Percentiles rank a stretch among this genome's conserved stretches.
Conservation (phyloP, 352 stramenopile species). For the Pythium aquatile region DNA sequence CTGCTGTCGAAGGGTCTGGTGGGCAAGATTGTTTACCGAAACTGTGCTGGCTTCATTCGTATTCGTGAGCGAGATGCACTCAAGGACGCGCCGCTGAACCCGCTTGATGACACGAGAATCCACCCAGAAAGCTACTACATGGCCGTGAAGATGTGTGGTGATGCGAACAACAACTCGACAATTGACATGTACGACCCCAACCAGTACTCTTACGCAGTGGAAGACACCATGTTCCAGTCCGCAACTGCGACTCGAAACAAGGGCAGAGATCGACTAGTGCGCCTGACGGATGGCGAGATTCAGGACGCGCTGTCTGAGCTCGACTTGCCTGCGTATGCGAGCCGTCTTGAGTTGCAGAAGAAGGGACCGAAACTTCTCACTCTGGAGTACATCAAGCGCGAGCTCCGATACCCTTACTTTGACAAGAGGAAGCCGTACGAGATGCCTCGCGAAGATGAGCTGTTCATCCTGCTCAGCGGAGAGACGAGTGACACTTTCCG, state of each 20-base stretch:
- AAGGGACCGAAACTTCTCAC: constrained; percentile 87
- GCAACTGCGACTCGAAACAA: constrained; percentile 64
- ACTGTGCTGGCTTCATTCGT: constrained; percentile 84
- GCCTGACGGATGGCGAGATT: constrained; percentile 68
- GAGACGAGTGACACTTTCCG: constrained; percentile 81
- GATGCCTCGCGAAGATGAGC: constrained; percentile 77
- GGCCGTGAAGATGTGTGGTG: constrained; percentile 89
- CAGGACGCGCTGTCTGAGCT: constrained; percentile 85
- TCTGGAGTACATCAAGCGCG: constrained; percentile 87
- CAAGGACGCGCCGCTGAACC: constrained; percentile 82
- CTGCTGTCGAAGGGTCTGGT: constrained; percentile 81
- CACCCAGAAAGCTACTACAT: constrained; percentile 91
- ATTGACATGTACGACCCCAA: constrained; percentile 92
- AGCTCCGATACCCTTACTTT: constrained; percentile 89
- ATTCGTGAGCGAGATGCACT: constrained; percentile 86
- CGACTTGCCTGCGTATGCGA: constrained; percentile 84
- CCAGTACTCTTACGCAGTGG: constrained; percentile 88
- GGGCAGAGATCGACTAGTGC: constrained; percentile 21
- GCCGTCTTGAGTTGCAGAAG: constrained; percentile 85
- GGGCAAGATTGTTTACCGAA: constrained; percentile 86
- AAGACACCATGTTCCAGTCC: constrained; percentile 91
- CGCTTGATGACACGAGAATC: constrained; percentile 85
- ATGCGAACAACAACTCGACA: constrained; percentile 90
- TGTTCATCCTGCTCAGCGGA: constrained; percentile 86
- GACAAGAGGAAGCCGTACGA: constrained; percentile 86